A percentile compares a stretch with the other conserved stretches of the same genome.
Evolutionary conservation across 768 basidiomycete species (phyloP).

Genomic region (Botryobasidium botryosum): DNA sequence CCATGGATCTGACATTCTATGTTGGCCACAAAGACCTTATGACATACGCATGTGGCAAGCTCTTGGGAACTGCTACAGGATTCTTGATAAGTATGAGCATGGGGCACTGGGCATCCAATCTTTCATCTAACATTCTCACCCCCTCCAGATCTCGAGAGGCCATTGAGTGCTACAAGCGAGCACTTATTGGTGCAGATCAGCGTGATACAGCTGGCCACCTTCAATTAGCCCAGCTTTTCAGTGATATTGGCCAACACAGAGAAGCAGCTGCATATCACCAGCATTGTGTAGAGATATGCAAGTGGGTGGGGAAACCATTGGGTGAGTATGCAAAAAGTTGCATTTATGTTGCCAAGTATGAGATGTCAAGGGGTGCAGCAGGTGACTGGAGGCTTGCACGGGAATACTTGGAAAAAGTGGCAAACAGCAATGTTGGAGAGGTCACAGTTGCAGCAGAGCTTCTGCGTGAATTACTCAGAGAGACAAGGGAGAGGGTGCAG

Average conservation of each 20-base stretch:
- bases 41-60: constrained; percentile 95
- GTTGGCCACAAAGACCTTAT: constrained; percentile 47
- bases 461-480: constrained; percentile 27
- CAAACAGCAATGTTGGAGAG: constrained; percentile 67
- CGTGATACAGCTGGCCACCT: constrained; percentile 56
- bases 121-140: not conserved
- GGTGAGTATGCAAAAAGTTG: constrained; percentile 74
- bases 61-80: constrained; percentile 84
- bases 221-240: constrained; percentile 58
- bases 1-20: not conserved
- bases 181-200: constrained; percentile 64
- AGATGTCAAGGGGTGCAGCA: constrained; percentile 25
- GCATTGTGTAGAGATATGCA: constrained; percentile 23
- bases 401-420: constrained; percentile 56
- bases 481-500: no score
- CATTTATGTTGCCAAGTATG: constrained; percentile 66
- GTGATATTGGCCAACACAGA: constrained; percentile 42
- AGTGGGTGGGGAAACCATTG: constrained; percentile 39
- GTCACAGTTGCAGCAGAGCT: constrained; percentile 56
- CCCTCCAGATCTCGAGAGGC: constrained; percentile 64
- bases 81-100: constrained; percentile 49
- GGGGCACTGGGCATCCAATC: not conserved
- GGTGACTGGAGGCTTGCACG: constrained; percentile 45
- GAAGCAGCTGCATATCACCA: constrained; percentile 70
- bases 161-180: constrained; percentile 80